Evolutionary conservation across 352 stramenopile genomes (phyloP).

Genomic region (Plasmopara viticola): DNA sequence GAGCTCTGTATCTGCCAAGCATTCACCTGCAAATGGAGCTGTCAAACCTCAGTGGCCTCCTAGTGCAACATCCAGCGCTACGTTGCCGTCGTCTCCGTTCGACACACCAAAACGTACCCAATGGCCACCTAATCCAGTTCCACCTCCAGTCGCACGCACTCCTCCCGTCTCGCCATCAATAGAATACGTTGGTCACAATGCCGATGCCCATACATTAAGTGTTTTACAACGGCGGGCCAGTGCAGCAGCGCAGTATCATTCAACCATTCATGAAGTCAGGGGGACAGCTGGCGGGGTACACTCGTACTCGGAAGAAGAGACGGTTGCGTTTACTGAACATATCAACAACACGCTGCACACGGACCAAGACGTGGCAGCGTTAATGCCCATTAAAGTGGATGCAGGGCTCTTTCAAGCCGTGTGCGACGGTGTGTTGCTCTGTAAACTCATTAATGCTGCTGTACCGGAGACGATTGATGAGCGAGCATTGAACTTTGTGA

Average conservation of each 20-base stretch:
- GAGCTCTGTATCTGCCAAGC: slow-evolving; percentile 11
- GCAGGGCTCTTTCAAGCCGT: slow-evolving; percentile 78
- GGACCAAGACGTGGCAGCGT: slow-evolving; percentile 51
- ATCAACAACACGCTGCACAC: slow-evolving; percentile 85
- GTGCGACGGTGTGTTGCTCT: slow-evolving; percentile 83
- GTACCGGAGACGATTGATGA: slow-evolving; percentile 90
- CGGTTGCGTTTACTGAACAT: slow-evolving; percentile 86
- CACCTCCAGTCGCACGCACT: slow-evolving; percentile 16
- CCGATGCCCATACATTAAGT: slow-evolving; percentile 48
- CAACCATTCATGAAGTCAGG: slow-evolving; percentile 77
- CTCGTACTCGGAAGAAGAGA: slow-evolving; percentile 89
- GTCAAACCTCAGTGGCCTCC: slow-evolving; percentile 41
- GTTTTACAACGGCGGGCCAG: slow-evolving; percentile 58
- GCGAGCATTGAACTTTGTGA: slow-evolving; percentile 79
- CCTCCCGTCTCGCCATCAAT: slow-evolving; percentile 9
- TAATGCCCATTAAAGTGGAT: slow-evolving; percentile 76
- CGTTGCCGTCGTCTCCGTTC: slow-evolving; percentile 2
- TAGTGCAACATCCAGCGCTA: slow-evolving; percentile 5
- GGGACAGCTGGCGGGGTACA: slow-evolving; percentile 70
- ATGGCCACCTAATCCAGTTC: slow-evolving; percentile 41
- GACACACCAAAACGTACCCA: slow-evolving; percentile 35
- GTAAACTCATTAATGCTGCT: slow-evolving; percentile 89
- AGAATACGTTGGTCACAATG: slow-evolving; percentile 13
- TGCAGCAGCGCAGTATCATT: slow-evolving; percentile 48
- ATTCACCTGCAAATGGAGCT: slow-evolving; percentile 11